These are phyloP conservation scores for Urochloa ruziziensis DNA, from an alignment of 176 grass and related monocot genomes.

Conservation along the genomic window DNA sequence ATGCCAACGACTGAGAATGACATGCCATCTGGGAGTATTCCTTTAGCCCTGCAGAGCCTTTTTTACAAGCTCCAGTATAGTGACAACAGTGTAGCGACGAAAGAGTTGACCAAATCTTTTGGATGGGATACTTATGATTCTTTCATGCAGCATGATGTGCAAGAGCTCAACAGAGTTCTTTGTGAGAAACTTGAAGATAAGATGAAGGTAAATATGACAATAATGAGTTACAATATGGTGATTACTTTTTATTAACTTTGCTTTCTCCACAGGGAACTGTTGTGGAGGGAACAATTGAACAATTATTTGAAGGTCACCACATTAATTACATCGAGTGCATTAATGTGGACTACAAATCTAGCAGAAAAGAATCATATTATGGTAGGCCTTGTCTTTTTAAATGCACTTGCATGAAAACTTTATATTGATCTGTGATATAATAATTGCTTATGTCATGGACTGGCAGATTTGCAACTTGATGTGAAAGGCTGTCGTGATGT, in stretches of 20 bases:
- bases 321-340: conserved; percentile 99
- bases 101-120: conserved; percentile 99
- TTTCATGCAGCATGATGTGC: conserved; percentile 99
- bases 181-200: conserved; percentile 99
- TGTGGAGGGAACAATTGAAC: conserved; percentile 93
- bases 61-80: conserved; percentile 99
- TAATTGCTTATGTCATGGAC: conserved; percentile 19
- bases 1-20: conserved; percentile 99
- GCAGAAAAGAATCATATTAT: conserved; percentile 92
- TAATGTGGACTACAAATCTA: conserved; percentile 97
- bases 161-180: conserved; percentile 99
- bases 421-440: conserved; percentile 27
- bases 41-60: conserved; percentile 92
- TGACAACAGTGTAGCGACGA: conserved; percentile 92
- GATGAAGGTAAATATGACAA: conserved; percentile 75
- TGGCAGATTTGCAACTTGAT: conserved; percentile 92
- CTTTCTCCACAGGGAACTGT: conserved; percentile 72
- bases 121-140: conserved; percentile 99
- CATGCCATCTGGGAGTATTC: conserved; percentile 97
- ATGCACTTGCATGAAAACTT: conserved; percentile 10
- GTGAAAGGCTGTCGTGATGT: conserved; percentile 97
- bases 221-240: conserved; percentile 6
- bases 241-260: conserved; percentile 18
- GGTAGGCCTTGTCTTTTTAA: conserved; percentile 41
- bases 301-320: conserved; percentile 99